Conservation (phyloP, 2,329 filamentous ascomycete genomes). For the Cladophialophora exuberans region DNA sequence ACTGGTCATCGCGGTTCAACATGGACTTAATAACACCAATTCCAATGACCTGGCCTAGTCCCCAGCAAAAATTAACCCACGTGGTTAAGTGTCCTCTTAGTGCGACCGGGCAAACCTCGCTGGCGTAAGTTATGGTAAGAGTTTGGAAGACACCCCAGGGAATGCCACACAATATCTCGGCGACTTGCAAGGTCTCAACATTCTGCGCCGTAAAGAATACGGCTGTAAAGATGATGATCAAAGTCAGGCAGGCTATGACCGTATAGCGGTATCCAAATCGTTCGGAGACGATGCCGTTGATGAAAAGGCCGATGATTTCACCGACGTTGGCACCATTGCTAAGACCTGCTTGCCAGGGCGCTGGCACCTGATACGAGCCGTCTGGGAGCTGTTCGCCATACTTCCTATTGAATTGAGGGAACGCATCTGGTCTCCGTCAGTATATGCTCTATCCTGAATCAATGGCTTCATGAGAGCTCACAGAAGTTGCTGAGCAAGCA, state of each 20-base stretch:
- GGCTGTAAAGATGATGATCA: conserved; percentile 52
- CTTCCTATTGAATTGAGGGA: conserved; percentile 38
- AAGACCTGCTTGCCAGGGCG: conserved; percentile 40
- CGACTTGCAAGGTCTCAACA: conserved; percentile 52
- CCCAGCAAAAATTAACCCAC: conserved; percentile 43
- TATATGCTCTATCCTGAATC: not conserved
- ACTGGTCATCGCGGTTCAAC: conserved; percentile 50
- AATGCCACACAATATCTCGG: conserved; percentile 54
- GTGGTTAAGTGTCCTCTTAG: conserved; percentile 51
- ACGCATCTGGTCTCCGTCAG: conserved; percentile 35
- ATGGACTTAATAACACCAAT: conserved; percentile 55
- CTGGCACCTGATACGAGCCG: conserved; percentile 38
- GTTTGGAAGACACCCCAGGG: conserved; percentile 59
- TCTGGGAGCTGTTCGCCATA: conserved; percentile 34
- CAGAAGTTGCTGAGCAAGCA: conserved; percentile 53
- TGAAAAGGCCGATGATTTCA: conserved; percentile 52
- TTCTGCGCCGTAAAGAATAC: conserved; percentile 57
- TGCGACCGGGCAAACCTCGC: conserved; percentile 52
- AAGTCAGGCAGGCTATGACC: conserved; percentile 50
- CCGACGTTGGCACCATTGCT: conserved; percentile 38
- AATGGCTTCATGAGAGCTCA: not conserved
- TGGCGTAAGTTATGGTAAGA: conserved; percentile 51
- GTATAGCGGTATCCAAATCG: conserved; percentile 57
- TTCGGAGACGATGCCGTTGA: conserved; percentile 56
- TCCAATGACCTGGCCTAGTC: conserved; percentile 55